Percentiles rank a stretch among this genome's conserved stretches.
Evolutionary conservation across 2,329 filamentous ascomycete species (phyloP).

Genomic region (Calcarisporium arbuscula): DNA sequence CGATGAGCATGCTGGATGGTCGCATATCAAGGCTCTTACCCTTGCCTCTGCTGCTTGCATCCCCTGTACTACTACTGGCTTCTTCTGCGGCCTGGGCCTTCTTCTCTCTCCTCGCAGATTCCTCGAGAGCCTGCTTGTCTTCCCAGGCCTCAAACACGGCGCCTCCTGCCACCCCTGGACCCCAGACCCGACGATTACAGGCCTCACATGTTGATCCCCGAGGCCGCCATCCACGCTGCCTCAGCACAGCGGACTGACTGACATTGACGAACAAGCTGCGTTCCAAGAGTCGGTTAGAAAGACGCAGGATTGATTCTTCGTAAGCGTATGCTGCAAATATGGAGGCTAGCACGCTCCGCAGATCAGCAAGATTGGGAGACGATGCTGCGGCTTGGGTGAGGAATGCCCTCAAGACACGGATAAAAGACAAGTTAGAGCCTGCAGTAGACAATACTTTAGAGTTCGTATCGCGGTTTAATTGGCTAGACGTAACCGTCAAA

Average conservation of each 20-base stretch:
- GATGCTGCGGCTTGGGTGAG: slow-evolving; percentile 73
- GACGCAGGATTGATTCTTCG: slow-evolving; percentile 78
- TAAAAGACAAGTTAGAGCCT: slow-evolving; percentile 66
- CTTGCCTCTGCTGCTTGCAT: slow-evolving; percentile 30
- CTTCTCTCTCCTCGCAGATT: slow-evolving; percentile 36
- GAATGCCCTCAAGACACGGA: slow-evolving; percentile 84
- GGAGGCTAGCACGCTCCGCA: slow-evolving; percentile 76
- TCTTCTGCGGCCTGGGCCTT: slow-evolving; percentile 30
- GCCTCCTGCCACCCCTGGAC: slow-evolving; percentile 67
- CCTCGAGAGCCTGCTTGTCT: slow-evolving; percentile 45
- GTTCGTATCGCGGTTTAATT: slow-evolving; percentile 24
- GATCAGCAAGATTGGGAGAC: slow-evolving; percentile 79
- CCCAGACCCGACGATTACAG: slow-evolving; percentile 80
- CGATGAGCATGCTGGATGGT: slow-evolving; percentile 33
- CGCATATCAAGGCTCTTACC: slow-evolving; percentile 37
- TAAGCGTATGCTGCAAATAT: slow-evolving; percentile 96
- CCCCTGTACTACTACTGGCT: slow-evolving; percentile 29
- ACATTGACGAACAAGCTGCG: slow-evolving; percentile 85
- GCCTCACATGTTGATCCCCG: slow-evolving; percentile 81
- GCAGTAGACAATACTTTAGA: slow-evolving; percentile 30
- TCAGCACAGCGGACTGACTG: slow-evolving; percentile 62
- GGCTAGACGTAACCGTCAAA: slow-evolving; percentile 64
- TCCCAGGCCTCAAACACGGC: slow-evolving; percentile 81
- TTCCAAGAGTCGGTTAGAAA: slow-evolving; percentile 82
- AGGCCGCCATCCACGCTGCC: slow-evolving; percentile 85